Percentiles rank a stretch among this genome's conserved stretches.
Conservation (phyloP, 495 filamentous ascomycete species). For the Barbatosphaeria neglecta region DNA sequence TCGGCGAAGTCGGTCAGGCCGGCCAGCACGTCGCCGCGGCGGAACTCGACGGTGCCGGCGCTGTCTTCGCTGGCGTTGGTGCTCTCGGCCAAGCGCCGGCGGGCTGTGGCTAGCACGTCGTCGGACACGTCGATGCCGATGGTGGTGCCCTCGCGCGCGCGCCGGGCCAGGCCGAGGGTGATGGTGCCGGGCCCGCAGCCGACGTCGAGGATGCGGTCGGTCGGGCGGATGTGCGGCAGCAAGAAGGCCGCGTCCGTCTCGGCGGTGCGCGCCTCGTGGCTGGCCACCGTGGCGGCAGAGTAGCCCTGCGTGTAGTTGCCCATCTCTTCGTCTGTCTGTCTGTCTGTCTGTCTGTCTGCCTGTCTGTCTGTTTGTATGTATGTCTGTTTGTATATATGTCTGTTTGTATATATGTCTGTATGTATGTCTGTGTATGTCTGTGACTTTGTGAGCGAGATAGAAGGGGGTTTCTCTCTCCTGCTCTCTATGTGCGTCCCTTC, state of each 20-base stretch:
- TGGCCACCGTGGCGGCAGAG: slow-evolving; percentile 14
- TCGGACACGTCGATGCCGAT: slow-evolving; percentile 12
- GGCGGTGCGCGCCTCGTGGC: slow-evolving; percentile 34
- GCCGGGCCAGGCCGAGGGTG: slow-evolving; percentile 36
- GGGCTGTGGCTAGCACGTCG: slow-evolving; percentile 9
- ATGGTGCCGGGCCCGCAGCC: slow-evolving; percentile 51
- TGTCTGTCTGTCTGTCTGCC: too few relatives aligned
- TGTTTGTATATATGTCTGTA: too few relatives aligned
- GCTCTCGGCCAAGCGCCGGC: not conserved
- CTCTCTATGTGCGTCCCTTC: too few relatives aligned
- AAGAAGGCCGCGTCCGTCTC: slow-evolving; percentile 40
- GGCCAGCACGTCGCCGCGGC: slow-evolving; percentile 29
- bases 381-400: too few relatives aligned
- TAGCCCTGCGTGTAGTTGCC: slow-evolving; percentile 22
- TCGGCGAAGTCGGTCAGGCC: slow-evolving; percentile 31
- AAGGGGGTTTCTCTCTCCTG: too few relatives aligned
- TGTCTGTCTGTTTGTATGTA: too few relatives aligned
- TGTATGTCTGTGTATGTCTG: too few relatives aligned
- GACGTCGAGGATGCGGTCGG: slow-evolving; percentile 43
- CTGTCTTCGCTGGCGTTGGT: slow-evolving; percentile 10
- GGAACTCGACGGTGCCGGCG: slow-evolving; percentile 30
- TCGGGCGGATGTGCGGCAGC: slow-evolving; percentile 32
- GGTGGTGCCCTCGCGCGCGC: slow-evolving; percentile 34
- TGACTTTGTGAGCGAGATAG: too few relatives aligned
- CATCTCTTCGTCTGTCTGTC: slow-evolving; percentile 5